Evolutionary conservation across 768 basidiomycete species (phyloP), one percentile per base, ranked within the genome.

Genomic region (Lactarius trivialis): DNA sequence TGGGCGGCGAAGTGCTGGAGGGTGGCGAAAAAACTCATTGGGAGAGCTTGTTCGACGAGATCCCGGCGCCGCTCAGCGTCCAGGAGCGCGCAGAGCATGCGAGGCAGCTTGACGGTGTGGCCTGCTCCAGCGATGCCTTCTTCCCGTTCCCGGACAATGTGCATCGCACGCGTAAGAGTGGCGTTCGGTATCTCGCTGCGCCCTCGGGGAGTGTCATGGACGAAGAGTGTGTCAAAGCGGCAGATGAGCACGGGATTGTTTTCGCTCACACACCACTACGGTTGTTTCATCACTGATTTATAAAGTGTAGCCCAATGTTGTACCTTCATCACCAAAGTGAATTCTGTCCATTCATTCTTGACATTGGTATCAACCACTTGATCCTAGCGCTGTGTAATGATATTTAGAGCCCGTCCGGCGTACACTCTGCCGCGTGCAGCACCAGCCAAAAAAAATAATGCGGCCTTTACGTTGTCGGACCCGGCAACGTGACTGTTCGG

Each of bases 91-190:
- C 79, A 70, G 82, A 82, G 56, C 95, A 93, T 83, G 84, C 83
- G 55, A 74, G 68, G 51, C 77, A 87, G 76, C 77, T 98, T 60
- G 86, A 88, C 63, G 90, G 85, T 24, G 96, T 98, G 55, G 85
- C 90, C 7, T 96, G 97, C 75, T 91, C 91, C 34, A 94, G 92
- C 64, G 97, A 99, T 68, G 97, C 96, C 55, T 99, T 99, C 83
- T 98, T 98, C 93, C 97, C 97, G 19, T 98, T 98, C 85, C 83
- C 96, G 14, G 97, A 99, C 71, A 99, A 98, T 69, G 96, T 99
- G 36, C 91, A 98, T 72, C 81, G 97, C 50, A 91, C 93, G 55
- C 81, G 83, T 74, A 88, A 90, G 80, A 95, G 93, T 64, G 97
- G 97, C 0, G 95, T 93, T 54, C 84, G 77, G 71, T 98, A 97